phyloP scores from a whole-genome alignment of 2,329 filamentous ascomycete genomes.

The Sclerotinia minor region DNA sequence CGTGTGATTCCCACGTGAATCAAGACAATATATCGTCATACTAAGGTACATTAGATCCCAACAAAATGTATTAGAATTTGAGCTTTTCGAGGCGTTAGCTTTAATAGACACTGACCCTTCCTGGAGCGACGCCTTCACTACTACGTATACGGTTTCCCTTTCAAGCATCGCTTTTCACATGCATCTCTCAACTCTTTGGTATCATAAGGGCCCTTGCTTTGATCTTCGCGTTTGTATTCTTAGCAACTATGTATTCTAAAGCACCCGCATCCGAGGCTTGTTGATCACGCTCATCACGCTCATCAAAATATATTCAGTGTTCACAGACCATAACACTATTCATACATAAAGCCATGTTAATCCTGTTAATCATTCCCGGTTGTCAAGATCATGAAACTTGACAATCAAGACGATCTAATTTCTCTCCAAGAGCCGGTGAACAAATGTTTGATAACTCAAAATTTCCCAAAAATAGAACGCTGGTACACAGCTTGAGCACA shows the following conservation, averaged over 20 bases:
- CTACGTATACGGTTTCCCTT: neutral
- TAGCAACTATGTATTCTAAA: constrained; percentile 14
- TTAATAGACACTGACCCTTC: neutral
- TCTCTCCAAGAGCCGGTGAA: neutral
- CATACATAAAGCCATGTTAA: neutral
- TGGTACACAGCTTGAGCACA: neutral
- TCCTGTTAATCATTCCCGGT: neutral
- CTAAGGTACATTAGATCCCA: neutral
- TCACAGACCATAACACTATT: constrained; percentile 11
- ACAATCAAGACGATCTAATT: constrained; percentile 7
- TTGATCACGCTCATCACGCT: constrained; percentile 11
- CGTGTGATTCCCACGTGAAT: neutral
- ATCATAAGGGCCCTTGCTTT: constrained; percentile 15
- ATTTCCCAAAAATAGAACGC: neutral
- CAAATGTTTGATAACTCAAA: neutral
- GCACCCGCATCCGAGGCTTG: constrained; percentile 6
- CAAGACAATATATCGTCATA: neutral
- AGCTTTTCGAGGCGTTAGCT: neutral
- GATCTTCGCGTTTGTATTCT: constrained; percentile 8
- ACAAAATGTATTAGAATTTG: neutral
- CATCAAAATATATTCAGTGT: neutral
- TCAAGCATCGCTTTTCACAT: neutral
- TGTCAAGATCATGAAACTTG: neutral
- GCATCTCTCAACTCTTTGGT: neutral
- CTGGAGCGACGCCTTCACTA: neutral